Percentiles rank a stretch among this genome's conserved stretches.
Evolutionary conservation across 768 basidiomycete genomes (phyloP).

Genomic region (Phylloporus sp.): DNA sequence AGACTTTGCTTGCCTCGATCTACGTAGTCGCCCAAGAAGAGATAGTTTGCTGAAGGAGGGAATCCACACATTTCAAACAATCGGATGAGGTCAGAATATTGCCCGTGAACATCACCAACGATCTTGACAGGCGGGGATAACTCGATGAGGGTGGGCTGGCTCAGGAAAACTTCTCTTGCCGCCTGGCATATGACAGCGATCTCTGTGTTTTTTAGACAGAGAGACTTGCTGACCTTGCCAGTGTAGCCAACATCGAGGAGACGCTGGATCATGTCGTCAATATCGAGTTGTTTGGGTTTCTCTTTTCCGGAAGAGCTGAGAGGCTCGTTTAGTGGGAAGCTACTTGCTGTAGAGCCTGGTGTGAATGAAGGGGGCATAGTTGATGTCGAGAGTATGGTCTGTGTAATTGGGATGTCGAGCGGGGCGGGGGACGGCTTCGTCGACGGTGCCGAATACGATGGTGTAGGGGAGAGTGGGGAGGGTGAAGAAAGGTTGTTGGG

Average conservation of each 20-base stretch:
- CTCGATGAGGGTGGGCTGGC: conserved; percentile 95
- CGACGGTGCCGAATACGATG: conserved; percentile 10
- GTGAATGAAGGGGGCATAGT: conserved; percentile 44
- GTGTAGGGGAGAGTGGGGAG: conserved; percentile 32
- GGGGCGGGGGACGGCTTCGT: conserved; percentile 48
- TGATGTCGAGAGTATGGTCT: conserved; percentile 81
- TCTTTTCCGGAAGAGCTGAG: conserved; percentile 43
- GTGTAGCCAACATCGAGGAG: conserved; percentile 96
- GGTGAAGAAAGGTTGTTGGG: conserved; percentile 38
- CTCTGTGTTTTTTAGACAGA: conserved; percentile 94
- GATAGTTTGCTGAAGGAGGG: conserved; percentile 94
- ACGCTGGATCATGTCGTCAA: conserved; percentile 97
- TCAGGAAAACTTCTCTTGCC: conserved; percentile 93
- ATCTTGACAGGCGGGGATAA: conserved; percentile 98
- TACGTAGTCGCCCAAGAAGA: conserved; percentile 98
- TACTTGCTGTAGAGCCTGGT: conserved; percentile 47
- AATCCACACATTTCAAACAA: conserved; percentile 99
- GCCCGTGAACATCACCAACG: conserved; percentile 98
- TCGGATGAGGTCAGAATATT: conserved; percentile 97
- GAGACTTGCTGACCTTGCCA: conserved; percentile 95
- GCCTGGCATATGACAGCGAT: conserved; percentile 93
- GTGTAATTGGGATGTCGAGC: conserved; percentile 75
- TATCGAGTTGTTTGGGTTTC: conserved; percentile 72
- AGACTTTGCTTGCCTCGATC: conserved; percentile 98
- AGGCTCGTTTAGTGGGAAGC: conserved; percentile 35